Conservation (phyloP, 2,329 filamentous ascomycete genomes). For the Fusarium pininemorale region DNA sequence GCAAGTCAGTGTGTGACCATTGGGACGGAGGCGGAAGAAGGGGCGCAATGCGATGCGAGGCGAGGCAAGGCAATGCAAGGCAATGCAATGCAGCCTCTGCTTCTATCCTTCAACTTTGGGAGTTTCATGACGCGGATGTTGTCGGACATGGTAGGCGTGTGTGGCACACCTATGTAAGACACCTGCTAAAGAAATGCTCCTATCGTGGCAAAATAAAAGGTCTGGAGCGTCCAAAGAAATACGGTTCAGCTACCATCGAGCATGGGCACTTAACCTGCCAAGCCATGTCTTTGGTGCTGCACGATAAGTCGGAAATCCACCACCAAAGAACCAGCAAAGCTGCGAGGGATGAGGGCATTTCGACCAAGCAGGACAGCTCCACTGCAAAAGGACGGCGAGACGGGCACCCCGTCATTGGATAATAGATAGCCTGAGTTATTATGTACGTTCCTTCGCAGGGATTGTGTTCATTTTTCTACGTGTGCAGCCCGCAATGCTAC, state of each 20-base stretch:
- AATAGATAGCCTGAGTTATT: conserved; percentile 3
- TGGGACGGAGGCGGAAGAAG: neutral
- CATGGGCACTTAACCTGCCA: neutral
- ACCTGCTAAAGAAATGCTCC: conserved; percentile 19
- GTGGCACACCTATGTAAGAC: conserved; percentile 38
- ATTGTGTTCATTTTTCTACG: neutral
- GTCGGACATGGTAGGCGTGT: conserved; percentile 31
- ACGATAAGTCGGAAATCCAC: neutral
- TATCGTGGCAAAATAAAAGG: conserved; percentile 24
- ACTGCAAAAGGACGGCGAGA: neutral
- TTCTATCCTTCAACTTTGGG: neutral
- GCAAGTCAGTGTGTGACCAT: conserved; percentile 8
- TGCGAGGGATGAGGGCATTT: neutral
- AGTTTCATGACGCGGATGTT: conserved; percentile 39
- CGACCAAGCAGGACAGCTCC: neutral
- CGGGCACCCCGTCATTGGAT: conserved; percentile 2
- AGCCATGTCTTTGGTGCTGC: neutral
- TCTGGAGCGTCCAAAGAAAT: conserved; percentile 26
- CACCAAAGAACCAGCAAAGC: neutral
- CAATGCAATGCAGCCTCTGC: neutral
- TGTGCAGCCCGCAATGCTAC: neutral
- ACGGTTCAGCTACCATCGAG: conserved; percentile 9
- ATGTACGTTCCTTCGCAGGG: neutral
- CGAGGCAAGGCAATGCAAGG: neutral
- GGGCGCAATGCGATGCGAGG: neutral